Conservation (phyloP, 306 rosid species). For the Lithocarpus polystachyus region DNA sequence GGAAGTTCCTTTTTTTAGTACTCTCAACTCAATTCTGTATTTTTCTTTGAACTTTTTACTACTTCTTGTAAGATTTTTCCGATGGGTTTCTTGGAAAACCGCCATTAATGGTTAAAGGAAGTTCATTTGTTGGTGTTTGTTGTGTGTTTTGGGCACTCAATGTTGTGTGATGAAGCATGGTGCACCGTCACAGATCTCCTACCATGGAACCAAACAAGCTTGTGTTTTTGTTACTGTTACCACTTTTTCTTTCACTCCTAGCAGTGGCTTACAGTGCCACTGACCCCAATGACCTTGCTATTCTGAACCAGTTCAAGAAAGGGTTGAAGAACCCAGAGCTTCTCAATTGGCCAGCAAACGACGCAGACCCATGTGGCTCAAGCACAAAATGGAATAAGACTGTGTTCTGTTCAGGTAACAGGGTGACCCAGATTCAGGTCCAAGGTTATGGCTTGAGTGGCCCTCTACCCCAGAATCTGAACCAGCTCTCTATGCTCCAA, state of each 20-base stretch:
- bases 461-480: conserved; percentile 62
- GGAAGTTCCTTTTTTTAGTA: conserved; percentile 15
- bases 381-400: conserved; percentile 41
- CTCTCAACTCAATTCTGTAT: background rate
- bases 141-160: background rate
- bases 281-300: conserved; percentile 58
- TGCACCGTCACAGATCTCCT: conserved; percentile 23
- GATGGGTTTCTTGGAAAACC: conserved; percentile 11
- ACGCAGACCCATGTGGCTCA: conserved; percentile 74
- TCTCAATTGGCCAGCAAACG: conserved; percentile 64
- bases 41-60: too few species aligned
- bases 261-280: conserved; percentile 32
- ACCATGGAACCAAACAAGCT: conserved; percentile 34
- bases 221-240: background rate
- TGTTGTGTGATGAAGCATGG: conserved; percentile 31
- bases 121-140: conserved; percentile 18
- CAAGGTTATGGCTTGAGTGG: conserved; percentile 60
- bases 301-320: conserved; percentile 55
- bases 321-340: conserved; percentile 65
- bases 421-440: conserved; percentile 78
- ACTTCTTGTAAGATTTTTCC: background rate
- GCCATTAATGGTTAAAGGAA: conserved; percentile 24
- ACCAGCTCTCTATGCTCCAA: conserved; percentile 56
- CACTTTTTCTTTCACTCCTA: conserved; percentile 27
- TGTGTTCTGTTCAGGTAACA: conserved; percentile 50